Conservation (phyloP, 768 basidiomycete genomes). For the Lanmaoa rubissima region DNA sequence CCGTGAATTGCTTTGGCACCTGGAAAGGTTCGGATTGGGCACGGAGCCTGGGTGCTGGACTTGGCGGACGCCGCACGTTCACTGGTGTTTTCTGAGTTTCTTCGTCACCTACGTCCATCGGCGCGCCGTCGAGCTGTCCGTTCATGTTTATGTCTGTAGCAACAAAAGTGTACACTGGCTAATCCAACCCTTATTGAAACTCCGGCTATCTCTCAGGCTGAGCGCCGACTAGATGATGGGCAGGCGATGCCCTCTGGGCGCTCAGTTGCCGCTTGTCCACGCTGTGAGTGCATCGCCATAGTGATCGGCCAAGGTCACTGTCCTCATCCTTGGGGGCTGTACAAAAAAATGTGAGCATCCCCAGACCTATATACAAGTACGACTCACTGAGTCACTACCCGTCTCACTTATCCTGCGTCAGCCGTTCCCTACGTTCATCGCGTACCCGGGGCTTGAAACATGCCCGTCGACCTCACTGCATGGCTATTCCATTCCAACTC, state of each 20-base stretch:
- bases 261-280: background rate
- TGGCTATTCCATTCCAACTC: constrained; percentile 49
- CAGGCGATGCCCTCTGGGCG: background rate
- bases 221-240: background rate
- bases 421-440: constrained; percentile 3
- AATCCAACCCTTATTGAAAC: constrained; percentile 16
- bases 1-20: constrained; percentile 31
- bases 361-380: background rate
- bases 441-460: constrained; percentile 14
- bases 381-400: background rate
- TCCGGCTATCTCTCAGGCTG: constrained; percentile 14
- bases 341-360: background rate
- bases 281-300: constrained; percentile 11
- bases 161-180: constrained; percentile 5
- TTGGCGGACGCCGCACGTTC: constrained; percentile 15
- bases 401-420: background rate
- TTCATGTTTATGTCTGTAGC: constrained; percentile 11
- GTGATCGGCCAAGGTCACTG: background rate
- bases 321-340: background rate
- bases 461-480: constrained; percentile 44
- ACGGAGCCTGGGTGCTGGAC: constrained; percentile 19
- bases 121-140: constrained; percentile 19
- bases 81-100: constrained; percentile 1
- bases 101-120: constrained; percentile 32
- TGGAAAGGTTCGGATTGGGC: constrained; percentile 35